Evolutionary conservation across 306 rosid species (phyloP), one percentile per base, ranked within the genome.

Genomic region (Inga laurina): DNA sequence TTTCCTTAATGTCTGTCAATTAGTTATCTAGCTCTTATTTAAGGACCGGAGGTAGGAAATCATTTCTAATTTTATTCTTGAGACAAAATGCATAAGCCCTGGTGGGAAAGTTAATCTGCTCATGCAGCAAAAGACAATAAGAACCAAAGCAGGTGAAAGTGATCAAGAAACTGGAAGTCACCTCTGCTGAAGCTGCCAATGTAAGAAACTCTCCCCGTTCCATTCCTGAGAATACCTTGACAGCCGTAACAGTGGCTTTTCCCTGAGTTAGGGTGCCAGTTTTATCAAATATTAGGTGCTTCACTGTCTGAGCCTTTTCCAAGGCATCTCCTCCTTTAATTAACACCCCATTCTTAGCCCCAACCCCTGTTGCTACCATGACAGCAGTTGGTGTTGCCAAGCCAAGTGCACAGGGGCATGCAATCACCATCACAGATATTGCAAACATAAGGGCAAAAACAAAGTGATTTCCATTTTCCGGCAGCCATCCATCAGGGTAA

Each of bases 361-460:
- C 96, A 85, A 92, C 93, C 45, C 96, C 96, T 2, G 96, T 90
- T 13, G 96, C 93, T 82, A 92, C 96, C 96, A 92, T 92, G 83
- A 92, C 93, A 76, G 96, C 96, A 66, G 96, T 92, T 43, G 96
- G 96, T 39, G 96, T 92, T 79, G 96, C 96, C 89, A 92, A 86
- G 32, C 96, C 96, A 45, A 92, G 93, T 27, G 96, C 96, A 83
- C 96, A 92, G 12, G 96, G 96, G 64, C 96, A 92, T 64, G 96
- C 93, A 84, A 92, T 90, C 64, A 92, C 96, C 78, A 92, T 93
- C 56, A 92, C 96, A 44, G 96, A 79, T 87, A 92, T 92, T 30
- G 93, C 86, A 86, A 92, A 92, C 93, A 92, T 92, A 52, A 92
- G 96, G 69, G 96, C 90, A 81, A 90, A 92, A 2, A 92, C 96